Base-by-base conservation (phyloP, 495 filamentous ascomycete species). In the Wilcoxina mikolae region DNA sequence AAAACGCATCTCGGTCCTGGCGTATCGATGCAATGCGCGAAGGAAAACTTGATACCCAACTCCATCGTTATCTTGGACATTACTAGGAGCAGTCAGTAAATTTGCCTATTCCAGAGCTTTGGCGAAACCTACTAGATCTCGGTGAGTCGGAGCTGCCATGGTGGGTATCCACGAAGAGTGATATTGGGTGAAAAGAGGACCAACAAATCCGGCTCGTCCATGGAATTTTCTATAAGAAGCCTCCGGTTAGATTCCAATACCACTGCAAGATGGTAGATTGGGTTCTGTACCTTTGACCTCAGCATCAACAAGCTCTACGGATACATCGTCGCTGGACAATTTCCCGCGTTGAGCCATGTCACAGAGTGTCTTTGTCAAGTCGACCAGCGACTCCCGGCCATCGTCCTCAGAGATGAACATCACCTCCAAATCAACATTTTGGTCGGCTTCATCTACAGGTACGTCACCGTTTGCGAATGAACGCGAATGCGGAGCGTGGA, bases 21-120 rank as follows among this genome's bases (percentile, higher is more conserved):
- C 85, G 70, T 75, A 98, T 52, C 81, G 84, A 68, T 85, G 81
- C 62, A 98, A 67, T 1, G 80, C 88, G 38, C 83, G 70, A 49
- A 95, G 75, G 64, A 96, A 98, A 9, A 93, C 82, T 65, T 94
- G 89, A 68, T 98, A 98, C 51, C 85, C 88, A 15, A 96, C 90
- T 0, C 79, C 80, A 27, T 76, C 70, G 66, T 84, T 81, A 60
- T 87, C 83, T 56, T 73, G 74, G 15, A 82, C 72, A 59, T 82
- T 75, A 66, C 69, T 73, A 26, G 31, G 12, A 26, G 39, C 24
- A 24, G 31, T 60, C 43, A 53, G 43, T 43, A 17, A 18, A 10
- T n/a, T 18, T 12, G 0, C 5, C n/a, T 18, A 11, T 15, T 4
- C 25, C 17, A 51, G 42, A 28, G 60, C 61, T 58, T 56, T 66